Conservation (phyloP, 73 alveolate species). For the Paramecium bursaria region DNA sequence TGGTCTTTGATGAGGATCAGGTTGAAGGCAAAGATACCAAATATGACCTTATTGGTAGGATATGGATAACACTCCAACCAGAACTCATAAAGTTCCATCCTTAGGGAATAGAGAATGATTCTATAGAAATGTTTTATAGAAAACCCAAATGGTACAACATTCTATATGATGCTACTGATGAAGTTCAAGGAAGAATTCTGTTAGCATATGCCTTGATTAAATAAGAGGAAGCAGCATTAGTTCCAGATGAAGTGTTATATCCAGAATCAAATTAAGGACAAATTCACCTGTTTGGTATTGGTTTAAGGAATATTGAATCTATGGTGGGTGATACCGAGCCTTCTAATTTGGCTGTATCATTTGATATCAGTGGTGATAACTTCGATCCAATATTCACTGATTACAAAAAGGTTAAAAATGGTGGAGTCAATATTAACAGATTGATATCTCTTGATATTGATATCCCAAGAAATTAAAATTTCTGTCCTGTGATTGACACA, state of each 20-base stretch:
- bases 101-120: constrained; percentile 35
- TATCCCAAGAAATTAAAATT: constrained; percentile 30
- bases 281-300: constrained; percentile 16
- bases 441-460: constrained; percentile 10
- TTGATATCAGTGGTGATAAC: constrained; percentile 52
- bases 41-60: constrained; percentile 84
- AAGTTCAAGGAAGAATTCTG: constrained; percentile 73
- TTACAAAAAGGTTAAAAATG: constrained; percentile 32
- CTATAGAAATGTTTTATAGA: constrained; percentile 16
- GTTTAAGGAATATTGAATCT: constrained; percentile 17
- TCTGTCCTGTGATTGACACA: constrained; percentile 33
- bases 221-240: constrained; percentile 41
- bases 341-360: constrained; percentile 6
- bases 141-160: constrained; percentile 81
- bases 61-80: constrained; percentile 79
- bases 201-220: constrained; percentile 73
- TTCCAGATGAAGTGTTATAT: constrained; percentile 45
- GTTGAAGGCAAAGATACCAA: constrained; percentile 63
- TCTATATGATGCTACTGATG: constrained; percentile 78
- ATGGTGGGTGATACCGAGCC: neutral
- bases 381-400: constrained; percentile 51
- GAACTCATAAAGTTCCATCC: constrained; percentile 44
- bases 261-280: constrained; percentile 51
- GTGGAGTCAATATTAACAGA: constrained; percentile 39
- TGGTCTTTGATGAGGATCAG: constrained; percentile 80